Evolutionary conservation across 371 early-diverging fungal genomes (phyloP).

Genomic region (Nematocida displodere): DNA sequence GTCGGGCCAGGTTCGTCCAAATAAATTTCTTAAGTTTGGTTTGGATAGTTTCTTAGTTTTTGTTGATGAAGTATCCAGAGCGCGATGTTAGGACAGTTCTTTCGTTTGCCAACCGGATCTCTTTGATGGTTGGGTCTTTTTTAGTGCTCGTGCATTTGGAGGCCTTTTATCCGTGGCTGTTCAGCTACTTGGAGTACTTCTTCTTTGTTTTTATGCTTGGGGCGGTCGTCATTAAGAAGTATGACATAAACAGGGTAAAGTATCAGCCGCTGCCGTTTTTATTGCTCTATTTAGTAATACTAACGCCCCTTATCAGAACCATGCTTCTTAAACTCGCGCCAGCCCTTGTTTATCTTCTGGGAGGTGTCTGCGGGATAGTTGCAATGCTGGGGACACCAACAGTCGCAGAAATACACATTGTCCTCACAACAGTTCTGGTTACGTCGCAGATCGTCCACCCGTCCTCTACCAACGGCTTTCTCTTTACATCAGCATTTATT

Average conservation of each 20-base stretch:
- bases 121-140: neutral
- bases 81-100: neutral
- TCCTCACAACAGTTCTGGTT: neutral
- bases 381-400: neutral
- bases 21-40: neutral
- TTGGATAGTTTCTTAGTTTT: neutral
- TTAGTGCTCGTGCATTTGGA: slow-evolving; percentile 3
- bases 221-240: slow-evolving; percentile 1
- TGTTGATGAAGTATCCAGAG: neutral
- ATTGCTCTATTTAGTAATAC: neutral
- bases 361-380: neutral
- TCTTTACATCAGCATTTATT: neutral
- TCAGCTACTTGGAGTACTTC: slow-evolving; percentile 5
- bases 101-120: slow-evolving; percentile 13
- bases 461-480: neutral
- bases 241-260: neutral
- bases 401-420: neutral
- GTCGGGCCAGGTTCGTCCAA: neutral
- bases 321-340: neutral
- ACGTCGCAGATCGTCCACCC: neutral
- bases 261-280: neutral
- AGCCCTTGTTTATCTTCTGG: neutral
- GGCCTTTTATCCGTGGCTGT: neutral
- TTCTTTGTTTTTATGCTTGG: neutral
- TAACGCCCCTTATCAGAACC: neutral